Conservation (phyloP, 306 rosid species). For the Rosa chinensis region DNA sequence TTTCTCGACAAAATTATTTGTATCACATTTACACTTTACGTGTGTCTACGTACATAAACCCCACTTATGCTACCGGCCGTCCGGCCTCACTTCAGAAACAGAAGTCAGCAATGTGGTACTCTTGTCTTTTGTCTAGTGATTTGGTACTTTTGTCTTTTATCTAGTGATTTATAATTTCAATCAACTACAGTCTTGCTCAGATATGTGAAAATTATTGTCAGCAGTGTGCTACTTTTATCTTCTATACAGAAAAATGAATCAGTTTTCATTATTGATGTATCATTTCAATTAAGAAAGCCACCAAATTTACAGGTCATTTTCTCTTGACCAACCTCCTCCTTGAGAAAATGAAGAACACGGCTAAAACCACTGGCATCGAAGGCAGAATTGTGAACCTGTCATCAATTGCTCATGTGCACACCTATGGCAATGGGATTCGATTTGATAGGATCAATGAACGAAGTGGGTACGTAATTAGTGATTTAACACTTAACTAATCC, state of each 20-base stretch:
- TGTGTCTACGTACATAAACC: background rate
- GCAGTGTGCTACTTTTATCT: background rate
- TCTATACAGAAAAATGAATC: background rate
- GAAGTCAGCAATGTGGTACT: background rate
- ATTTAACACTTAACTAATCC: background rate
- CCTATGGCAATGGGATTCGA: constrained; percentile 57
- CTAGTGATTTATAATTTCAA: background rate
- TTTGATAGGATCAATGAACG: constrained; percentile 65
- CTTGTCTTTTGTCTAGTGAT: background rate
- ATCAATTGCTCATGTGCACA: constrained; percentile 75
- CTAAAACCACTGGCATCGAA: constrained; percentile 67
- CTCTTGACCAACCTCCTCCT: constrained; percentile 71
- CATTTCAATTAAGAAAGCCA: background rate
- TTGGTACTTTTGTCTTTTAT: too few species aligned
- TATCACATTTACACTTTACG: background rate
- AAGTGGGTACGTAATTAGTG: constrained; percentile 41
- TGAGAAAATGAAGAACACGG: constrained; percentile 77
- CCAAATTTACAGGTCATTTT: constrained; percentile 63
- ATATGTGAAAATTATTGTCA: background rate
- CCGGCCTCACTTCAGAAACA: background rate
- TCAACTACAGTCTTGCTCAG: background rate
- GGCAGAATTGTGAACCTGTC: constrained; percentile 91
- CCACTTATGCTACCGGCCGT: background rate
- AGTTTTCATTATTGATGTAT: background rate
- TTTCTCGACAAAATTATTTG: background rate